Percentiles rank a stretch among this genome's conserved stretches.
phyloP scores from a whole-genome alignment of 371 early-diverging fungal genomes.

The Coemansia sp. region DNA sequence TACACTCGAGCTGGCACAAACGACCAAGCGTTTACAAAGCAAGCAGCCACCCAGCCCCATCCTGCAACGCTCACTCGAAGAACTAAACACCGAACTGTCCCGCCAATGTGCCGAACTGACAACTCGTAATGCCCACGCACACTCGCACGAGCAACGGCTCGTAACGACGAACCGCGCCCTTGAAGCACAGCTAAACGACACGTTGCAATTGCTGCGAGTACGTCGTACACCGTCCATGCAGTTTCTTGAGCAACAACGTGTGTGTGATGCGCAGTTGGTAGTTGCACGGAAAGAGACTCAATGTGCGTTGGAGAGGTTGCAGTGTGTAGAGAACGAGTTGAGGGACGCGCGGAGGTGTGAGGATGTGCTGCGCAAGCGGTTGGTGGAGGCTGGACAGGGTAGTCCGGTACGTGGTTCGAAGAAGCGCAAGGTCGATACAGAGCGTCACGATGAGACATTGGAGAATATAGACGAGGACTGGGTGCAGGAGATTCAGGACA shows the following conservation, averaged over 20 bases:
- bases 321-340: not conserved
- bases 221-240: not conserved
- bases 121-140: not conserved
- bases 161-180: not conserved
- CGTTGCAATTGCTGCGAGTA: not conserved
- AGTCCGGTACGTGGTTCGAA: not conserved
- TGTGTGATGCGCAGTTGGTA: not conserved
- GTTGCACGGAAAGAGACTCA: not conserved
- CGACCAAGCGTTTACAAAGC: not conserved
- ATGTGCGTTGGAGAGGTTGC: not conserved
- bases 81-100: not conserved
- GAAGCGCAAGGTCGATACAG: not conserved
- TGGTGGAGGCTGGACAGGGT: not conserved
- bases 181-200: not conserved
- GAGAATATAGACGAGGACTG: not conserved
- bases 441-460: not conserved
- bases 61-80: not conserved
- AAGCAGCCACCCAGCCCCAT: not conserved
- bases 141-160: not conserved
- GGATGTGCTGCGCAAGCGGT: not conserved
- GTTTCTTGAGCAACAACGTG: not conserved
- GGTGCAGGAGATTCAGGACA: not conserved
- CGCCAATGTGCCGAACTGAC: not conserved
- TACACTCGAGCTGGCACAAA: not conserved
- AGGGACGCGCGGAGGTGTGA: not conserved